Conservation (phyloP, 495 filamentous ascomycete genomes). For the Amniculicola lignicola region DNA sequence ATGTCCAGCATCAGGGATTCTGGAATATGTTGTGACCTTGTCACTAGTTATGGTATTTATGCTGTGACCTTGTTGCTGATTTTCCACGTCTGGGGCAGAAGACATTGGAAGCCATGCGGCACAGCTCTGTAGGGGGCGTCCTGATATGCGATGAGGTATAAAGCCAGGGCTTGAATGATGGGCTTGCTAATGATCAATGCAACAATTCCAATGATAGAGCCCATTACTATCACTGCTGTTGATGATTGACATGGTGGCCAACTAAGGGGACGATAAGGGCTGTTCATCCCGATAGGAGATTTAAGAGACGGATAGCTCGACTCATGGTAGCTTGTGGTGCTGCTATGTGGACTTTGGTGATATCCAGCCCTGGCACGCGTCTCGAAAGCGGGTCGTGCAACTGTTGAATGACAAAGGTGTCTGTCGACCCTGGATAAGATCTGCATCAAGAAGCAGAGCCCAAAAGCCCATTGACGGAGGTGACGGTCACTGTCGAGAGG, state of each 20-base stretch:
- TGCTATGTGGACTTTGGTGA: too few relatives aligned
- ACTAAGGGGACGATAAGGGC: background rate
- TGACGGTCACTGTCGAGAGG: too few relatives aligned
- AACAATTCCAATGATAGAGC: slow-evolving; percentile 20
- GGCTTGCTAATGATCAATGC: slow-evolving; percentile 12
- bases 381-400: too few relatives aligned
- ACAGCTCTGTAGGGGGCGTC: slow-evolving; percentile 15
- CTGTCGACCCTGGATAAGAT: too few relatives aligned
- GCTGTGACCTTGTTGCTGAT: too few relatives aligned
- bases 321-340: background rate
- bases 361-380: too few relatives aligned
- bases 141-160: slow-evolving; percentile 12
- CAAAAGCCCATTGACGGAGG: too few relatives aligned
- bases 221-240: slow-evolving; percentile 11
- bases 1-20: too few relatives aligned
- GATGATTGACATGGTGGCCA: slow-evolving; percentile 4
- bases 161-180: slow-evolving; percentile 7
- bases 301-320: background rate
- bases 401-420: too few relatives aligned
- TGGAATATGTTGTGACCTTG: too few relatives aligned
- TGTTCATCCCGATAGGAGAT: background rate
- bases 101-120: slow-evolving; percentile 10
- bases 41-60: too few relatives aligned
- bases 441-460: too few relatives aligned
- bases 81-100: slow-evolving; percentile 13